phyloP scores from a whole-genome alignment of 192 early-diverging fungal genomes.

The Gonapodya prolifera region DNA sequence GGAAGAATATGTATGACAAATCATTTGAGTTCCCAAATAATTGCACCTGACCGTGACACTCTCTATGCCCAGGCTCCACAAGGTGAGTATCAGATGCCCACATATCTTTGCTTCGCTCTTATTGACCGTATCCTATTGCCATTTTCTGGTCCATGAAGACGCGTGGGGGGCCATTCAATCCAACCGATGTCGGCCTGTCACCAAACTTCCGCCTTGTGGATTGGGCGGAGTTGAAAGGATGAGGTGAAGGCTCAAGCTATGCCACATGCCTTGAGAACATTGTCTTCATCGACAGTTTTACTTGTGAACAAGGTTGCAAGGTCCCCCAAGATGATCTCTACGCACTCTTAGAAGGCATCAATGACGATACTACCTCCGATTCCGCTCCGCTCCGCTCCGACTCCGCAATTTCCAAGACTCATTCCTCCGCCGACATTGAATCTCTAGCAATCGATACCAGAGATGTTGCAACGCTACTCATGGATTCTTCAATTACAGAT shows the following conservation, averaged over 20 bases:
- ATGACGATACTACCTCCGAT: neutral
- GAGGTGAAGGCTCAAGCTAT: neutral
- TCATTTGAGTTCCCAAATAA: too few relatives aligned
- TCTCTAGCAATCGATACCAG: neutral
- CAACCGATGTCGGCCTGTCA: neutral
- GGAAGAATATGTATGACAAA: too few relatives aligned
- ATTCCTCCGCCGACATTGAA: neutral
- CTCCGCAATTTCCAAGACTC: neutral
- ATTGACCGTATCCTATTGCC: too few relatives aligned
- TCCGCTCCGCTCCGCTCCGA: neutral
- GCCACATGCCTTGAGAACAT: neutral
- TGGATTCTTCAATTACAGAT: constrained; percentile 7
- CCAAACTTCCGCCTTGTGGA: neutral
- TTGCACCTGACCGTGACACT: too few relatives aligned
- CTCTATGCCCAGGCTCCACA: too few relatives aligned
- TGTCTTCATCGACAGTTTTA: neutral
- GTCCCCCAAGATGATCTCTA: constrained; percentile 4
- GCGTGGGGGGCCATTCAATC: neutral
- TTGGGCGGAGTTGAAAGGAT: constrained; percentile 7
- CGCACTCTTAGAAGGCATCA: neutral
- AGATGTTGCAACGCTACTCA: neutral
- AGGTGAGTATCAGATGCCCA: too few relatives aligned
- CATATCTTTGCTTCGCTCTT: too few relatives aligned
- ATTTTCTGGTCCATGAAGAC: too few relatives aligned
- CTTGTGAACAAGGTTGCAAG: constrained; percentile 4